Base-by-base conservation (phyloP, 2,329 filamentous ascomycete genomes). In the Thielaviopsis musarum region DNA sequence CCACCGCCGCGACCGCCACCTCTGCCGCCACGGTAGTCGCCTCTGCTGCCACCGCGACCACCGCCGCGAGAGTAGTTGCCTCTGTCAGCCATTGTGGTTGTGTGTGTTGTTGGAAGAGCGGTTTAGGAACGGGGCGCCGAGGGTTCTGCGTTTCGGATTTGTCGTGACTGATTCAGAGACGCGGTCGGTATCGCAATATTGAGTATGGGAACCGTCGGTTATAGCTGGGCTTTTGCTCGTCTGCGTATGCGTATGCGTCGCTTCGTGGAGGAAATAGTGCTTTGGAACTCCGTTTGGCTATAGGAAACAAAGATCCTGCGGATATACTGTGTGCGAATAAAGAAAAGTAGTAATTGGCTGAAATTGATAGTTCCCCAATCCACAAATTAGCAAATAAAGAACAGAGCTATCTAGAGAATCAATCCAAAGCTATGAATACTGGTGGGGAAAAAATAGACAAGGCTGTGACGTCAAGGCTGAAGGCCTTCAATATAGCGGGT, bases 1-100 rank as follows among this genome's bases (percentile, higher is more conserved):
- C 74, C 79, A 62, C 73, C 69, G 57, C 76, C 73, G 65, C 75
- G 70, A 66, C 73, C 72, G 64, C 72, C 73, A 65, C 71, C 70
- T 54, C 70, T 68, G 49, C 72, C 70, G 59, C 73, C 70, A 59
- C 73, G 69, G 61, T 69, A 66, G 63, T 69, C 70, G 62, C 70
- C 69, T 62, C 69, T 63, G 62, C 70, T 66, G 56, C 70, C 70
- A 41, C 72, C 70, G 61, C 76, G 72, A 63, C 76, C 70, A 63
- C 73, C 72, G 65, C 76, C 74, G 70, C 76, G 72, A 64, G 77
- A 70, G 30, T 62, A 55, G 61, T 57, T 61, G 24, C 54, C 54
- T 56, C 63, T 59, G 41, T 64, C 63, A 24, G 61, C 59, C 63
- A 64, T 64, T 28, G 9, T 41, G 34, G 45, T 3, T 28, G 49